These are phyloP conservation scores for Salvia splendens DNA, from an alignment of 257 asterid species.

Conservation along the genomic window DNA sequence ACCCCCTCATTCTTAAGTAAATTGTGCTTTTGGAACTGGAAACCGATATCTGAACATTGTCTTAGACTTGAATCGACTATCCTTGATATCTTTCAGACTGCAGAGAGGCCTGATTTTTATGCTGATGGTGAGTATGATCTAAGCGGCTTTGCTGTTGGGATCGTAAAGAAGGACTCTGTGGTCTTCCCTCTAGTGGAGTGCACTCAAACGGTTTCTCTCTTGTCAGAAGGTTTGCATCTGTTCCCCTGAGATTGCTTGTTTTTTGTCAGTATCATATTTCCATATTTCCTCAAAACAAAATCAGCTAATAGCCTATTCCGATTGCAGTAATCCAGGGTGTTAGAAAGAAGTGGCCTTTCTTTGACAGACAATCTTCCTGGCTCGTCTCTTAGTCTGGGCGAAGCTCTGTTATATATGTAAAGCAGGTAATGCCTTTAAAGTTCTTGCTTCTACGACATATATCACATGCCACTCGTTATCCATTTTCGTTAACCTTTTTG, in stretches of 20 bases:
- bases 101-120: conserved; percentile 97
- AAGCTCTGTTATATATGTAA: conserved; percentile 85
- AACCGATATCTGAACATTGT: neutral
- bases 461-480: neutral
- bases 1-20: neutral
- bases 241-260: neutral
- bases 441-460: neutral
- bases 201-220: conserved; percentile 94
- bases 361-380: conserved; percentile 73
- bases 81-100: conserved; percentile 55
- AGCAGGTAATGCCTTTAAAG: conserved; percentile 57
- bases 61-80: neutral
- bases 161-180: conserved; percentile 78
- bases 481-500: conserved; percentile 1
- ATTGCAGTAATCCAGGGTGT: conserved; percentile 50
- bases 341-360: conserved; percentile 72
- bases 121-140: conserved; percentile 92
- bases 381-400: conserved; percentile 58
- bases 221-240: conserved; percentile 65
- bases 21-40: neutral
- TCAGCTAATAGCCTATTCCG: neutral
- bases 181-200: conserved; percentile 96
- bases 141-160: conserved; percentile 94
- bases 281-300: neutral
- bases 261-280: neutral